Conservation (phyloP, 306 rosid species). For the Cucurbita argyrosperma region DNA sequence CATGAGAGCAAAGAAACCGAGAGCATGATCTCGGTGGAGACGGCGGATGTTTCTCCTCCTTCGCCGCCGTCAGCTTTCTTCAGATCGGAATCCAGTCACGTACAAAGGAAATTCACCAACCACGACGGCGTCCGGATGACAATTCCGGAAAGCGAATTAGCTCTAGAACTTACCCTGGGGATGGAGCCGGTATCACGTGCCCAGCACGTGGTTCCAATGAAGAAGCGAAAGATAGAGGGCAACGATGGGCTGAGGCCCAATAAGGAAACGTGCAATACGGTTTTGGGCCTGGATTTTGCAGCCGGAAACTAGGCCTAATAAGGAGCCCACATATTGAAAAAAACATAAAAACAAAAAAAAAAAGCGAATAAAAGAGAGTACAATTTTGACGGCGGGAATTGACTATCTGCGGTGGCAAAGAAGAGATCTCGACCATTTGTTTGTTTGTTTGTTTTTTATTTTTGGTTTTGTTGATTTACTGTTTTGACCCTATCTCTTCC, state of each 20-base stretch:
- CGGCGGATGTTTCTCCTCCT: conserved; percentile 40
- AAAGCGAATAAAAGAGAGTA: neutral
- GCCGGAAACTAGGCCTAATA: conserved; percentile 13
- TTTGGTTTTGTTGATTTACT: neutral
- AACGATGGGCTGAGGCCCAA: neutral
- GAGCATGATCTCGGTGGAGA: conserved; percentile 67
- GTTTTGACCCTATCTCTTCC: neutral
- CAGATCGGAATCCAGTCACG: conserved; percentile 37
- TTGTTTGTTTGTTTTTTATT: neutral
- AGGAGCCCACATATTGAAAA: neutral
- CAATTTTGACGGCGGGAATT: conserved; percentile 43
- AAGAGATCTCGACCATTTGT: conserved; percentile 28
- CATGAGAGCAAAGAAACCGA: conserved; percentile 54
- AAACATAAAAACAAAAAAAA: neutral
- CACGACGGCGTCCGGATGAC: neutral
- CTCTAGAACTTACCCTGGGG: conserved; percentile 66
- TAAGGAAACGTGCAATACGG: conserved; percentile 23
- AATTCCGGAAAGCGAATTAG: conserved; percentile 24
- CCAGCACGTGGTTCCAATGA: conserved; percentile 51
- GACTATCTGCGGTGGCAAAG: conserved; percentile 7
- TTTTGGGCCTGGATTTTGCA: conserved; percentile 31
- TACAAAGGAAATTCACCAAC: neutral
- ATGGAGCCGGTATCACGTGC: conserved; percentile 40
- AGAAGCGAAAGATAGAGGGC: conserved; percentile 50
- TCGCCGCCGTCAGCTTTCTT: conserved; percentile 24